Evolutionary conservation across 2,329 filamentous ascomycete genomes (phyloP), one percentile per base, ranked within the genome.

Genomic region (Leptographium procerum): DNA sequence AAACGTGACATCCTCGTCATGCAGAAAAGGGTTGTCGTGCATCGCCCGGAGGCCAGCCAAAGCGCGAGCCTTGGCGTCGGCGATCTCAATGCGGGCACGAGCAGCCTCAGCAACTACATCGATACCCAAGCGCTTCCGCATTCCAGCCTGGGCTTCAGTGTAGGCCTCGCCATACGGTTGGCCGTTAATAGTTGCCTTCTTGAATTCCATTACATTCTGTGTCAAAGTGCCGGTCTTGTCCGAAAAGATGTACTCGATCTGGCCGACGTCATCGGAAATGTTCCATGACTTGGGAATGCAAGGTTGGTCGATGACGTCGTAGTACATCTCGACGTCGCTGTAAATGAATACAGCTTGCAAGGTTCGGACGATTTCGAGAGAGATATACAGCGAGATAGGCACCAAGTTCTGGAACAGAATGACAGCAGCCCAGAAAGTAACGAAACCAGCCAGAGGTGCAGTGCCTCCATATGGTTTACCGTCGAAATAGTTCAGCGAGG

Each of bases 271-370:
- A 68, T 99, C 94, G 1, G 92, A 97, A 55, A 99, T 97, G 69
- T 97, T 99, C 94, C 94, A 99, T 0, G 91, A 91, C 69, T 97
- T 97, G 6, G 95, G 94, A 13, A 95, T 90, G 69, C 95, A 99
- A 2, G 92, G 91, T 68, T 96, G 91, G 67, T 96, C 91, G 64
- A 96, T 84, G 66, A 84, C 85, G 59, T 94, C 94, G 74, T 99
- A 96, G 73, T 97, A 99, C 95, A 99, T 99, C 68, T 87, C 84
- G 5, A 89, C 82, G 68, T 99, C 94, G 73, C 87, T 96, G 76
- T 95, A 96, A 68, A 99, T 99, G 77, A 99, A 99, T 68, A 95
- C 84, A 4, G 92, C 94, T 72, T 99, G 94, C 13, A 89, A 79
- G 0, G 91, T 94, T 63, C 92, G 87, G 59, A 99, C 89, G 59